Base-by-base conservation (phyloP, 345 rosid species). In the Acer negundo region DNA sequence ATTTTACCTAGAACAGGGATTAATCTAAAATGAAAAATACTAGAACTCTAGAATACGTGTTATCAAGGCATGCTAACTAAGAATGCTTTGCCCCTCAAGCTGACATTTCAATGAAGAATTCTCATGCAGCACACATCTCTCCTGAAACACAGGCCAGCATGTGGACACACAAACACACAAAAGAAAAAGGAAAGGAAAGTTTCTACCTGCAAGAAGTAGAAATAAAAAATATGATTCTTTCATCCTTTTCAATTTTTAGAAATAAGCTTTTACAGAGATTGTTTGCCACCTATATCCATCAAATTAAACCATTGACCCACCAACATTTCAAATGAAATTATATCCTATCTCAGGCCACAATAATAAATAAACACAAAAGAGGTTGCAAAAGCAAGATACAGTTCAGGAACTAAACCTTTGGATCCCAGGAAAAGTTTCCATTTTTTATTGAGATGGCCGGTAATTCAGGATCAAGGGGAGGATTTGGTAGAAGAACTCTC, bases 401-500 rank as follows among this genome's bases (percentile, higher is more conserved):
- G 49, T 24, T 53, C 51, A 61, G 38, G 55, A 74, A 38, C 1
- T 46, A 67, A 28, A 96, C 99, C 99, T 96, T 90, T 35, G 92
- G 78, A 89, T 96, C 98, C 99, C 99, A 96, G 56, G 98, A 89
- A 83, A 96, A 96, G 80, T 77, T 84, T 76, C 99, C 99, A 82
- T 92, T 87, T 80, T 84, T 96, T 49, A 96, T 90, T 62, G 95
- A 87, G 78, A 96, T 83, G 19, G 97, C 99, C 20, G 99, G 94
- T 71, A 81, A 83, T 79, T 75, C 83, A 31, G 88, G 89, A 82
- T 89, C 93, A 75, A 88, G 86, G 62, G 97, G 97, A 73, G 97
- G 97, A 80, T 96, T 96, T 20, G 95, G 99, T 62, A 91, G 87
- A 79, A 96, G 97, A 82, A 92, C 69, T 87, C 98, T 90, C 86